Conservation (phyloP, 345 rosid species). For the Viola odorata region DNA sequence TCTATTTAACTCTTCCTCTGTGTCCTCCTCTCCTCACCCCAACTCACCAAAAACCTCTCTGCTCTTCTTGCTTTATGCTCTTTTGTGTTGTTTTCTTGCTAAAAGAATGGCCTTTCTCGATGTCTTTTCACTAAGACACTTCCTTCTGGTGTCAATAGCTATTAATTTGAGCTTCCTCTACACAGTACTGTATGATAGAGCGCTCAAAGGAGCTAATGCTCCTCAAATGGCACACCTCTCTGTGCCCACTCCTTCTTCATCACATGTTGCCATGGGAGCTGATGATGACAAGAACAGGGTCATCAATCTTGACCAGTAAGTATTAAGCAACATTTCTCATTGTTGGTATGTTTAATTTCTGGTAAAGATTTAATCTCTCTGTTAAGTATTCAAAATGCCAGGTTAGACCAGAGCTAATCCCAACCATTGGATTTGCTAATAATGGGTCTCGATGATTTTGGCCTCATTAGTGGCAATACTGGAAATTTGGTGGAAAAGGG, state of each 20-base stretch:
- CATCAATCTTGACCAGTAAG: conserved; percentile 68
- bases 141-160: conserved; percentile 62
- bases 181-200: conserved; percentile 28
- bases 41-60: too few species aligned
- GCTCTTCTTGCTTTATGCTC: too few species aligned
- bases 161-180: conserved; percentile 57
- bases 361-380: background rate
- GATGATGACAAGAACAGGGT: conserved; percentile 31
- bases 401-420: too few species aligned
- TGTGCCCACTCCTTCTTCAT: conserved; percentile 2
- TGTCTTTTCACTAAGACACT: conserved; percentile 45
- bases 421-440: too few species aligned
- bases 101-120: conserved; percentile 34
- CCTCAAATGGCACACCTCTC: conserved; percentile 14
- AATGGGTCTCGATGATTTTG: too few species aligned
- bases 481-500: too few species aligned
- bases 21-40: too few species aligned
- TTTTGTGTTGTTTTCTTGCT: too few species aligned
- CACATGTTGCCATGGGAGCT: conserved; percentile 10
- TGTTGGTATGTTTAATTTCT: background rate
- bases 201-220: conserved; percentile 7
- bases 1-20: too few species aligned
- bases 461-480: too few species aligned
- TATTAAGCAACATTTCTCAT: background rate
- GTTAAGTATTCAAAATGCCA: too few species aligned